Percentiles rank a stretch among this genome's conserved stretches.
phyloP scores from a whole-genome alignment of 805 yeast species.

The Metschnikowia bowlesiae region DNA sequence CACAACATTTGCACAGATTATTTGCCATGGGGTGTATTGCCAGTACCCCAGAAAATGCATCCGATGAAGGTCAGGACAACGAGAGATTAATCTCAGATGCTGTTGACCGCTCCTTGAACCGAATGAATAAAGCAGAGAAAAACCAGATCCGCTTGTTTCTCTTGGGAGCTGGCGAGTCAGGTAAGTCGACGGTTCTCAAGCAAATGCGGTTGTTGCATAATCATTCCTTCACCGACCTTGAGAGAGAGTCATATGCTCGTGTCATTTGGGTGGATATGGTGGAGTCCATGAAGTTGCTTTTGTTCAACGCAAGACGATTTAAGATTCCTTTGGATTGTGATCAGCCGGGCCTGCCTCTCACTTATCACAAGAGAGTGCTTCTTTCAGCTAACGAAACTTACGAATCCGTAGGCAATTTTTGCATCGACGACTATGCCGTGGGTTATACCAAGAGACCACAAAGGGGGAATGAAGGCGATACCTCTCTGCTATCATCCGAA shows the following conservation, averaged over 20 bases:
- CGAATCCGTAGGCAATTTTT: conserved; percentile 10
- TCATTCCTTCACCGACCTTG: conserved; percentile 76
- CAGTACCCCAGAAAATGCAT: conserved; percentile 37
- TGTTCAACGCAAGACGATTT: conserved; percentile 68
- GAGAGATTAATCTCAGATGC: conserved; percentile 55
- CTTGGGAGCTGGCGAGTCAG: conserved; percentile 94
- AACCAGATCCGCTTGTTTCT: conserved; percentile 67
- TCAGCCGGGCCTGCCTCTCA: conserved; percentile 41
- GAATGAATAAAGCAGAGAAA: conserved; percentile 48
- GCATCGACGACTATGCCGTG: conserved; percentile 14
- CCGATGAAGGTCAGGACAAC: conserved; percentile 48
- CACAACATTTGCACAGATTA: neutral
- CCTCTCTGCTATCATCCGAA: conserved; percentile 8
- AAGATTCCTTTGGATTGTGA: conserved; percentile 68
- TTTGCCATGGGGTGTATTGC: conserved; percentile 68
- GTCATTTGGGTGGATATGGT: conserved; percentile 92
- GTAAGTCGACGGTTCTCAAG: conserved; percentile 88
- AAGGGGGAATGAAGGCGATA: conserved; percentile 4
- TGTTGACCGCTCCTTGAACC: conserved; percentile 58
- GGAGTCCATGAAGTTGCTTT: conserved; percentile 71
- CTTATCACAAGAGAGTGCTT: conserved; percentile 44
- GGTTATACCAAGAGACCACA: conserved; percentile 10
- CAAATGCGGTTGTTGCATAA: conserved; percentile 84
- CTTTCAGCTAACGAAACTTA: conserved; percentile 42
- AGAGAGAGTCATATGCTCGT: conserved; percentile 73